Evolutionary conservation across 139 green algal species (phyloP), one percentile per base, ranked within the genome.

Genomic region (Pedinophyceae sp.): DNA sequence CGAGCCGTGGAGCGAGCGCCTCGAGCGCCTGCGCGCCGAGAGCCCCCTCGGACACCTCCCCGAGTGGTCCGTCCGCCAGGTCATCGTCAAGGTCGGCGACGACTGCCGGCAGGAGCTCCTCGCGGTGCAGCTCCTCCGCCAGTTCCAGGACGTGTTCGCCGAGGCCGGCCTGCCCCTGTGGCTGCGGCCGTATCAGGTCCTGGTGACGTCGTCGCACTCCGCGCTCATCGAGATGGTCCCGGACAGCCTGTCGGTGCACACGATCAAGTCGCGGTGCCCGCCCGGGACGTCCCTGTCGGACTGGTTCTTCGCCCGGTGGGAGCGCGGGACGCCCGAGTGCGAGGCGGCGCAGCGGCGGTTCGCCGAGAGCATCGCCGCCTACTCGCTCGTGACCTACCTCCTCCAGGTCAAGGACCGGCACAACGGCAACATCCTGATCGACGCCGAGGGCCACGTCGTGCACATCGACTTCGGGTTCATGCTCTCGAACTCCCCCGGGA

Each of bases 401-500:
- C 67, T 94, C 40, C 77, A 88, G 45, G 54, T 69, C 30, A 63
- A 63, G 40, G 55, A 81, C 41, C 60, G 72, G 45, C 84, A 93
- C 71, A 93, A 93, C 60, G 85, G 81, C 62, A 94, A 94, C 72
- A 83, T 94, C 55, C 64, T 94, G 58, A 48, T 94, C 43, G 76
- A 88, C 28, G 63, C 76, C 7, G 61, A 60, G 20, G 85, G 91
- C 28, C 82, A 88, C 66, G 65, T 98, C 25, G 83, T 98, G 22
- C 91, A 98, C 79, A 97, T 98, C 45, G 91, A 98, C 75, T 98
- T 96, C 71, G 91, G 91, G 48, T 98, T 97, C 71, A 96, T 98
- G 85, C 79, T 98, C 26, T 79, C 80, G 62, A 76, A 67, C 59
- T 81, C 62, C 15, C 80, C 78, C 15, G 82, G 79, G n/a, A 77